These are phyloP conservation scores for Podospora anserina DNA, from an alignment of 495 filamentous ascomycete genomes.

Conservation along the genomic window DNA sequence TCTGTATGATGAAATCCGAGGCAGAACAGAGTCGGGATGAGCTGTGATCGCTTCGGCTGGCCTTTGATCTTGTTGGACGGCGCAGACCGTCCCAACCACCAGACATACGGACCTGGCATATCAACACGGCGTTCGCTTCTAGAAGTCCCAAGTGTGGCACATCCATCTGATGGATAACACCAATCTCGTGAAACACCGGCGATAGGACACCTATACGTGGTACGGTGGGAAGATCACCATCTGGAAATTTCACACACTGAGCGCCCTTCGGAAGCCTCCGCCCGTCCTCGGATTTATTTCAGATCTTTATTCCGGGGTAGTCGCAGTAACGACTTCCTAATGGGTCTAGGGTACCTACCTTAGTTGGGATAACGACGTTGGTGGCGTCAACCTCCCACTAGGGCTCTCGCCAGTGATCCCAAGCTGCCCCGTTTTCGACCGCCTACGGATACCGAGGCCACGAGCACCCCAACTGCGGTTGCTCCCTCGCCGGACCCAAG, in stretches of 20 bases:
- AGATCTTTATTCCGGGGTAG: not conserved
- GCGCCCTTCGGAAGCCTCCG: not conserved
- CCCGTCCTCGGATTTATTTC: not conserved
- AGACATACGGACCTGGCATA: not conserved
- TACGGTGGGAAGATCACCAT: not conserved
- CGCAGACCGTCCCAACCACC: not conserved
- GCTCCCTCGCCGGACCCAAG: not conserved
- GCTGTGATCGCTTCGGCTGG: not conserved
- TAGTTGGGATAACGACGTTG: not conserved
- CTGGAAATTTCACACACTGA: not conserved
- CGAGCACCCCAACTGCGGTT: not conserved
- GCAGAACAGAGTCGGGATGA: not conserved
- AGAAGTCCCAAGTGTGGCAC: not conserved
- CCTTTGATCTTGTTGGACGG: not conserved
- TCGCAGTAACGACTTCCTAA: not conserved
- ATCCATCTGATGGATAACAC: not conserved
- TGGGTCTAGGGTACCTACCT: not conserved
- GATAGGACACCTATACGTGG: not conserved
- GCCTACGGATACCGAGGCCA: not conserved
- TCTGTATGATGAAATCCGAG: not conserved
- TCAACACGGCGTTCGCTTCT: not conserved
- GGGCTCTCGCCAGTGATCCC: not conserved
- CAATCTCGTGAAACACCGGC: not conserved
- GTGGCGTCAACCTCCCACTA: not conserved
- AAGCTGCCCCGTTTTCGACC: slow-evolving; percentile 5